phyloP scores from a whole-genome alignment of 768 basidiomycete genomes.

The Lenzites betulinus region DNA sequence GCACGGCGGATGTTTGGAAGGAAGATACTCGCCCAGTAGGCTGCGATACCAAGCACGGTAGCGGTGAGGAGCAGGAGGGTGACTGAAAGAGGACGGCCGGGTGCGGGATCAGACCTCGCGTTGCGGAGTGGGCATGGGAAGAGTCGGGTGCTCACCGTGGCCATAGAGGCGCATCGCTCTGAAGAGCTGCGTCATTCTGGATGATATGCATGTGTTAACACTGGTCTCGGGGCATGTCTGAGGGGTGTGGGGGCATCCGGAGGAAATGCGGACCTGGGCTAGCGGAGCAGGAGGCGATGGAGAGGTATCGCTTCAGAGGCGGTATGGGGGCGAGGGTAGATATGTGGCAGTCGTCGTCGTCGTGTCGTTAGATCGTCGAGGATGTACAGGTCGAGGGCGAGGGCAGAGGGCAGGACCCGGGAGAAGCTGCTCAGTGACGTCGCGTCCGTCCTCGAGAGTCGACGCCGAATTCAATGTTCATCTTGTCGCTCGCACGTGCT shows the following conservation, averaged over 20 bases:
- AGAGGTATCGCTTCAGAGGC: constrained; percentile 16
- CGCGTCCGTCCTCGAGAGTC: not conserved
- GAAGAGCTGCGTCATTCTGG: constrained; percentile 38
- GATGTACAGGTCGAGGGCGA: not conserved
- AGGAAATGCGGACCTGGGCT: constrained; percentile 6
- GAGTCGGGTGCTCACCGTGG: constrained; percentile 28
- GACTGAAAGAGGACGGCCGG: constrained; percentile 29
- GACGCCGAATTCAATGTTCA: not conserved
- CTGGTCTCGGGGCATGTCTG: not conserved
- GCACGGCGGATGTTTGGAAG: constrained; percentile 65
- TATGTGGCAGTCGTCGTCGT: constrained; percentile 11
- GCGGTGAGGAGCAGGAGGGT: constrained; percentile 42
- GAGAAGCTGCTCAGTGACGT: constrained; percentile 5
- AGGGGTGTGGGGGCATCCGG: not conserved
- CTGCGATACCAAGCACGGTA: constrained; percentile 66
- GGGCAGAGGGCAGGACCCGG: constrained; percentile 13
- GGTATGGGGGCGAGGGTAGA: not conserved
- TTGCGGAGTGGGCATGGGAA: not conserved
- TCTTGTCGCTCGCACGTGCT: not conserved
- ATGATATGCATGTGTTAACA: not conserved
- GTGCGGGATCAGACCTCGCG: not conserved
- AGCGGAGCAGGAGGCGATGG: not conserved
- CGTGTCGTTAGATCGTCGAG: constrained; percentile 15
- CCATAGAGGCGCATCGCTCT: constrained; percentile 34
- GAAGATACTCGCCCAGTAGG: constrained; percentile 68